Evolutionary conservation across 306 rosid species (phyloP).

Genomic region (Vicia villosa): DNA sequence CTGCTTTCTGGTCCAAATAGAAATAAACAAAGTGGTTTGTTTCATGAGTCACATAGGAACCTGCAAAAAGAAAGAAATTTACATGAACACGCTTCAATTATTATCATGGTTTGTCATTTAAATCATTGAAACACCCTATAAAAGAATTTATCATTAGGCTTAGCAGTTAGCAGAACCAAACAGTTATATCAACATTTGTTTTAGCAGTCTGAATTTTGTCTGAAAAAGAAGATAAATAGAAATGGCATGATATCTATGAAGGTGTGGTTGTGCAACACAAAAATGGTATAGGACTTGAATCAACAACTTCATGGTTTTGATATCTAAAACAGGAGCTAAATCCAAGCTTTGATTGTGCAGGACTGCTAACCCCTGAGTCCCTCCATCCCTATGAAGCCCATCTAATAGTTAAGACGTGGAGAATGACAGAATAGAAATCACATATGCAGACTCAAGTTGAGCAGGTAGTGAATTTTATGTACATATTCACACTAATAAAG

Average conservation of each 20-base stretch:
- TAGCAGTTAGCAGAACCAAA: conserved; percentile 32
- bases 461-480: neutral
- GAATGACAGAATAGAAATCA: neutral
- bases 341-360: neutral
- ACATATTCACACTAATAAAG: neutral
- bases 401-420: conserved; percentile 1
- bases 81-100: conserved; percentile 21
- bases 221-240: neutral
- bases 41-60: conserved; percentile 98
- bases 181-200: conserved; percentile 13
- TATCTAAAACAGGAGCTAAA: conserved; percentile 12
- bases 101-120: conserved; percentile 8
- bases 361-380: neutral
- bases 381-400: conserved; percentile 9
- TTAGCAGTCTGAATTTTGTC: conserved; percentile 6
- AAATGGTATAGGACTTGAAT: conserved; percentile 2
- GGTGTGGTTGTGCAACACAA: neutral
- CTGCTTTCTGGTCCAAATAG: conserved; percentile 98
- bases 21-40: conserved; percentile 97
- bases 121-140: conserved; percentile 1
- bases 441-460: conserved; percentile 3
- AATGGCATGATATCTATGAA: neutral
- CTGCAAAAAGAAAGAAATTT: conserved; percentile 49
- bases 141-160: conserved; percentile 7
- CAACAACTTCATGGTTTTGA: conserved; percentile 16